Conservation (phyloP, 208 protist species). For the Leishmania aethiopica region DNA sequence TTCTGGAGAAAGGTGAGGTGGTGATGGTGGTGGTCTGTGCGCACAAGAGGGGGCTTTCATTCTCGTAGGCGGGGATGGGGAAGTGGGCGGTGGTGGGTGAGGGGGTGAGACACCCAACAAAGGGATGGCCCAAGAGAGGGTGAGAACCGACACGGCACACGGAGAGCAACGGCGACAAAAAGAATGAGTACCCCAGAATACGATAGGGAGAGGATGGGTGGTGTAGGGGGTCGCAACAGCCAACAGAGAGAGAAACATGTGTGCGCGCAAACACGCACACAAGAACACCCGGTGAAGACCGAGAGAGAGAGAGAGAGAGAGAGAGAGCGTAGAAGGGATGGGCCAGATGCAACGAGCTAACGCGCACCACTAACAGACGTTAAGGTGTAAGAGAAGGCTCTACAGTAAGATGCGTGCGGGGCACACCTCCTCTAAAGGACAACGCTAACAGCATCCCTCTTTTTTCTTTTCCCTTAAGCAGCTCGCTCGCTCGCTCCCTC, state of each 20-base stretch:
- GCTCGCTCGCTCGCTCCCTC: not conserved
- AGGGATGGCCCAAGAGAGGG: no score
- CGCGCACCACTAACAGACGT: not conserved
- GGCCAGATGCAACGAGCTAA: not conserved
- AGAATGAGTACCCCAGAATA: not conserved
- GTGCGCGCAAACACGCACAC: not conserved
- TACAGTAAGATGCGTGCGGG: not conserved
- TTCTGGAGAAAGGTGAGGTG: not conserved
- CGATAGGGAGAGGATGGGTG: not conserved
- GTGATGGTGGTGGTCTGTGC: not conserved
- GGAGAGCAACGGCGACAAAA: not conserved
- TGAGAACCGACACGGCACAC: no score
- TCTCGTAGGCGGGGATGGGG: no score
- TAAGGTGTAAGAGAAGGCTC: not conserved
- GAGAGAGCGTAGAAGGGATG: not conserved
- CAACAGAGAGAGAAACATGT: not conserved
- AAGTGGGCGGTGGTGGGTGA: no score
- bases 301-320: not conserved
- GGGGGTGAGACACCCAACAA: no score
- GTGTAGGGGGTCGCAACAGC: no score
- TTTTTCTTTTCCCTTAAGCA: not conserved
- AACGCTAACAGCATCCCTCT: not conserved
- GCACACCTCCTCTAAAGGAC: not conserved
- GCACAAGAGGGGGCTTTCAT: no score
- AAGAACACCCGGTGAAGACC: not conserved